Conservation (phyloP, 2,329 filamentous ascomycete species). For the Colletotrichum salicis region DNA sequence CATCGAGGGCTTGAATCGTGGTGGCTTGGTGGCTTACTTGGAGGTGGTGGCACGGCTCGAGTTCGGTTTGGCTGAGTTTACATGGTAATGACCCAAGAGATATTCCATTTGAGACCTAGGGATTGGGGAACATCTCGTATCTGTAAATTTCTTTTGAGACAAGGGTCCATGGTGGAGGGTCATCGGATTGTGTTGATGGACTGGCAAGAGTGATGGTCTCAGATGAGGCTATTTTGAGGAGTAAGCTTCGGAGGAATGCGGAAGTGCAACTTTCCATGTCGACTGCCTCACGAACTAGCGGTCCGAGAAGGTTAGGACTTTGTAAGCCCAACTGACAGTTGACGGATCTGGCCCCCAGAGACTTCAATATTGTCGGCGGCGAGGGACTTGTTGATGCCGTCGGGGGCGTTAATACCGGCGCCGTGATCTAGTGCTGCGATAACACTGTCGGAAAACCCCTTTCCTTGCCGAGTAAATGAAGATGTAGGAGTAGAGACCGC, state of each 20-base stretch:
- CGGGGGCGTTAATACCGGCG: too few relatives aligned
- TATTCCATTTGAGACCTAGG: neutral
- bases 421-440: too few relatives aligned
- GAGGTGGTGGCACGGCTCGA: neutral
- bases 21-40: conserved; percentile 2
- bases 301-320: too few relatives aligned
- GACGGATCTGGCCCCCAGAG: too few relatives aligned
- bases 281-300: neutral
- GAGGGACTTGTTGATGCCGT: too few relatives aligned
- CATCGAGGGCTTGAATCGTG: neutral
- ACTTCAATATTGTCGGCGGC: too few relatives aligned
- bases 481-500: too few relatives aligned
- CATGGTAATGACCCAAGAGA: neutral
- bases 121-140: neutral
- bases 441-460: too few relatives aligned
- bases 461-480: too few relatives aligned
- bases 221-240: neutral
- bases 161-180: neutral
- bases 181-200: neutral
- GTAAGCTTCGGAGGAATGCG: conserved; percentile 7
- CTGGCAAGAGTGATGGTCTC: neutral
- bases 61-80: neutral
- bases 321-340: too few relatives aligned
- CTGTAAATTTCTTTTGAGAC: neutral
- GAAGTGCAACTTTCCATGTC: neutral